phyloP scores from a whole-genome alignment of 2,329 filamentous ascomycete genomes.

The Niveomyces coronatus region DNA sequence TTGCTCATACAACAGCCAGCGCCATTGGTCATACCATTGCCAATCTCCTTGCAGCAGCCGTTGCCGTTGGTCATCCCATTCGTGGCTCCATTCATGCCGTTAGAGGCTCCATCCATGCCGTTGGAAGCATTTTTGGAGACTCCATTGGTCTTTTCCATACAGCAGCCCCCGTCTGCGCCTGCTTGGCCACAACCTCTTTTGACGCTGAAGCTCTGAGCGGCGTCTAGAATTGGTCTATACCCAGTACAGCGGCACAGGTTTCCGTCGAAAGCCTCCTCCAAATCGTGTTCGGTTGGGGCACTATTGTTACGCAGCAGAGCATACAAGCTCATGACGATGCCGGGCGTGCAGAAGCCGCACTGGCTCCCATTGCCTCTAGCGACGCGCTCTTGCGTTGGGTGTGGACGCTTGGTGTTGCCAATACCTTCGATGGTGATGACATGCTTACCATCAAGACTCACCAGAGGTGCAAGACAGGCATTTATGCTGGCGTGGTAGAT shows the following conservation, averaged over 20 bases:
- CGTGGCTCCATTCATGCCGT: conserved; percentile 35
- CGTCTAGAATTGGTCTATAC: conserved; percentile 87
- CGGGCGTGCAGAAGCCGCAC: conserved; percentile 90
- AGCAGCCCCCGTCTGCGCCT: conserved; percentile 3
- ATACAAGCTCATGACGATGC: conserved; percentile 97
- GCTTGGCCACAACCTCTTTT: conserved; percentile 33
- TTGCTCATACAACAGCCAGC: conserved; percentile 61
- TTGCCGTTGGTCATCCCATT: conserved; percentile 63
- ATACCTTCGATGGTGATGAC: conserved; percentile 97
- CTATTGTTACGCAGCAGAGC: conserved; percentile 80
- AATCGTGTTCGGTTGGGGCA: conserved; percentile 64
- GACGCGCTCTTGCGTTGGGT: conserved; percentile 84
- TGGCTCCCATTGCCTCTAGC: conserved; percentile 88
- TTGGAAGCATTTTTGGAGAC: not conserved
- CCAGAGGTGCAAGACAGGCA: conserved; percentile 84
- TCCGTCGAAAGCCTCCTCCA: conserved; percentile 95
- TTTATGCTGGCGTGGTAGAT: conserved; percentile 97
- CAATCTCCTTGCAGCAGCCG: too few relatives aligned
- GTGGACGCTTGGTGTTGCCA: conserved; percentile 74
- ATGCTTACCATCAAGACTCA: conserved; percentile 93
- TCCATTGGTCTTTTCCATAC: conserved; percentile 20
- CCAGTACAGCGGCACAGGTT: conserved; percentile 94
- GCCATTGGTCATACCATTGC: too few relatives aligned
- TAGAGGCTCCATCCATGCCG: conserved; percentile 15
- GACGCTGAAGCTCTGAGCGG: conserved; percentile 76